These are phyloP conservation scores for Pinguiococcus pyrenoidosus DNA, from an alignment of 108 stramenopile genomes.

Conservation along the genomic window DNA sequence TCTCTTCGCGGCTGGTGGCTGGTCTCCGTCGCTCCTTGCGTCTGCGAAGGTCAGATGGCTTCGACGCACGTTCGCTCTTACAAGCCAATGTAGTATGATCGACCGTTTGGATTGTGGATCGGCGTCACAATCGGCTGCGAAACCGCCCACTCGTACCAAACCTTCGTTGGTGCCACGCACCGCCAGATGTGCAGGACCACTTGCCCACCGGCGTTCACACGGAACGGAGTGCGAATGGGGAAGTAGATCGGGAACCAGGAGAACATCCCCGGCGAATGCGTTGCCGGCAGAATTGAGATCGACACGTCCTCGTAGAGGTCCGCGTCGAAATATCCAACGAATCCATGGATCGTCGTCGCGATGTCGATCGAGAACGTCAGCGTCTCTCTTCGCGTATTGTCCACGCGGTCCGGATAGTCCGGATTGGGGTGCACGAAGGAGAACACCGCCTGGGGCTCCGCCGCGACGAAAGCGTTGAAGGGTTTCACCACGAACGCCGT, in stretches of 20 bases:
- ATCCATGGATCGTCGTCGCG: constrained; percentile 61
- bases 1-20: too few relatives aligned
- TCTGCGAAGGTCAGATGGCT: too few relatives aligned
- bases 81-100: constrained; percentile 49
- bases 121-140: constrained; percentile 33
- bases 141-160: constrained; percentile 97
- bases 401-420: constrained; percentile 5
- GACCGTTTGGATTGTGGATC: constrained; percentile 71
- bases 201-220: constrained; percentile 44
- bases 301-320: constrained; percentile 55
- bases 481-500: constrained; percentile 91
- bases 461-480: constrained; percentile 73
- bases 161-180: constrained; percentile 27
- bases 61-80: too few relatives aligned
- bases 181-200: constrained; percentile 68
- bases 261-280: constrained; percentile 85
- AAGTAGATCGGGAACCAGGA: constrained; percentile 92
- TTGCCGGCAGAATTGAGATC: constrained; percentile 73
- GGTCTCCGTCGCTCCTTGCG: too few relatives aligned
- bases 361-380: constrained; percentile 1
- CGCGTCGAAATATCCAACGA: constrained; percentile 82
- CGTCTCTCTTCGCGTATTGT: constrained; percentile 30
- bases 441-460: constrained; percentile 63
- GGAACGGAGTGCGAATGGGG: constrained; percentile 66
- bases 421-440: constrained; percentile 62